Evolutionary conservation across 805 yeast species (phyloP).

Genomic region (Jamesozyma hellenica): DNA sequence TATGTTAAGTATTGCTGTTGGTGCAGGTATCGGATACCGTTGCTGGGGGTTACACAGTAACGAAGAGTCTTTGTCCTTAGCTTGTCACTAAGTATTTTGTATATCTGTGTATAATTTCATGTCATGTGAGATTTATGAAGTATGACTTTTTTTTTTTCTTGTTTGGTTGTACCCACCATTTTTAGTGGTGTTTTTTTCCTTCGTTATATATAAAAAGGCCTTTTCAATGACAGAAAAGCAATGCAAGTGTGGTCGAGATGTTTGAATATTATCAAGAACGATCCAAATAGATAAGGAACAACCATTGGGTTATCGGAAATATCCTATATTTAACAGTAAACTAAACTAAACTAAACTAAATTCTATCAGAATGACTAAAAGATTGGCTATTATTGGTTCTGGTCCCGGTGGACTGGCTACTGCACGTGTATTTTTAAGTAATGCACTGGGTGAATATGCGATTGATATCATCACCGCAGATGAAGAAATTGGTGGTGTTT

Average conservation of each 20-base stretch:
- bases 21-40: slow-evolving; percentile 63
- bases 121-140: too few relatives aligned
- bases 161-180: too few relatives aligned
- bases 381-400: slow-evolving; percentile 62
- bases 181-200: background rate
- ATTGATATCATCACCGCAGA: slow-evolving; percentile 55
- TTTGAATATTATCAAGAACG: too few relatives aligned
- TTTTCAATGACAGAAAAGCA: too few relatives aligned
- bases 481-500: slow-evolving; percentile 61
- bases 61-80: slow-evolving; percentile 9
- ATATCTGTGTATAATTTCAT: too few relatives aligned
- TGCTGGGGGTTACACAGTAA: slow-evolving; percentile 36
- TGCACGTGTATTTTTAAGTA: slow-evolving; percentile 52
- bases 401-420: slow-evolving; percentile 68
- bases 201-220: background rate
- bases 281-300: too few relatives aligned
- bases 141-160: background rate
- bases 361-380: background rate
- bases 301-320: too few relatives aligned
- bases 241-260: too few relatives aligned
- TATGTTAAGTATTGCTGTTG: slow-evolving; percentile 61
- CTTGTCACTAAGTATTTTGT: slow-evolving; percentile 16
- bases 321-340: too few relatives aligned
- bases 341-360: too few relatives aligned
- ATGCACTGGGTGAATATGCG: slow-evolving; percentile 33